Evolutionary conservation across 2,329 filamentous ascomycete genomes (phyloP), one percentile per base, ranked within the genome.

Genomic region (Sclerotinia trifoliorum): DNA sequence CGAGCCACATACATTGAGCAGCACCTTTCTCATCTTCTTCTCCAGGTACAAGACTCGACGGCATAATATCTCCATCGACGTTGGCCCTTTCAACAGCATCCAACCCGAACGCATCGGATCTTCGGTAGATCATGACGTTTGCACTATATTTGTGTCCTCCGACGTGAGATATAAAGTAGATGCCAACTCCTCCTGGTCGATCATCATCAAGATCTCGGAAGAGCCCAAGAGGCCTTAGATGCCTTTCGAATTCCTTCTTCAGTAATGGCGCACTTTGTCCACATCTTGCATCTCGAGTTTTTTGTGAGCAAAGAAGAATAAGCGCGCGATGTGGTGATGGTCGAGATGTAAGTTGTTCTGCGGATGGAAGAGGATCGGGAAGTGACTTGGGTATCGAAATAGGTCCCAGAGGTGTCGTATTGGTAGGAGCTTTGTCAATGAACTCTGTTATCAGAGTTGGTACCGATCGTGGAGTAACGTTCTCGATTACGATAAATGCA

Each of bases 91-190:
- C 72, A 51, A 77, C 64, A 10, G 68, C 52, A 57, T 78, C 76
- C 24, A 78, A 35, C 10, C 77, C 77, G 70, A 78, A 78, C 6
- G 77, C 77, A 70, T 78, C 72, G 52, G 73, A 70, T 68, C 74
- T 84, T 13, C 95, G 86, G 79, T 99, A 98, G 1, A 99, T 84
- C 82, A 99, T 91, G 74, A 98, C 88, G 75, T 99, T 99, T 39
- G 95, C 95, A 58, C 90, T 89, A 80, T 96, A 98, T 81, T 97
- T 97, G 82, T 99, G 95, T 0, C 95, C 95, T 39, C 95, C 95
- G 3, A 97, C 93, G 77, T 99, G 95, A 73, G 89, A 94, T 77
- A 98, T 96, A 78, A 97, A 98, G 81, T 97, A 97, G 72, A 99
- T 92, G 0, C 93, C 94, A 7, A 97, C 94, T 17, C 95, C 95